phyloP scores from a whole-genome alignment of 306 rosid species.

The Pterocarpus macrocarpus region DNA sequence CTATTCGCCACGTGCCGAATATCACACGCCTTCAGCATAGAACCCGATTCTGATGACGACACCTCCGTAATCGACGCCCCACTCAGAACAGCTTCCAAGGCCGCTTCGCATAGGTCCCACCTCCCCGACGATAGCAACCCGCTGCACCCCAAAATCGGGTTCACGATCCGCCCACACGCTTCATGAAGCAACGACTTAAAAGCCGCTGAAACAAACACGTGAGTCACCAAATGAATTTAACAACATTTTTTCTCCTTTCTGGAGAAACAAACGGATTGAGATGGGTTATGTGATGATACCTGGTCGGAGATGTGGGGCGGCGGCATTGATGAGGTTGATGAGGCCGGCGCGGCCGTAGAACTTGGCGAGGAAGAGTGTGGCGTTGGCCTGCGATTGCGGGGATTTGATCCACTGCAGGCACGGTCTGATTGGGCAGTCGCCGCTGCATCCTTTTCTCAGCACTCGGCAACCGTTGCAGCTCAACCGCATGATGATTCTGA shows the following conservation, averaged over 20 bases:
- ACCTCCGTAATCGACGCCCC: constrained; percentile 55
- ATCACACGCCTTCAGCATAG: constrained; percentile 53
- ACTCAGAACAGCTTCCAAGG: constrained; percentile 64
- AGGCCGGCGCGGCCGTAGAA: constrained; percentile 85
- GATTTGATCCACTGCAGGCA: constrained; percentile 63
- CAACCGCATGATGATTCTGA: constrained; percentile 53
- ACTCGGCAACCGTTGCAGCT: constrained; percentile 78
- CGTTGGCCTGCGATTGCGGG: constrained; percentile 69
- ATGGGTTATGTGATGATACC: constrained; percentile 35
- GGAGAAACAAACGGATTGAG: background rate
- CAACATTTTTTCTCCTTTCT: no score
- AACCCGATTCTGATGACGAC: constrained; percentile 30
- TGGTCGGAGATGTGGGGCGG: constrained; percentile 61
- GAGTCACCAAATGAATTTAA: no score
- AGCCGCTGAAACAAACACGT: constrained; percentile 41
- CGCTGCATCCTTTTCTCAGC: constrained; percentile 68
- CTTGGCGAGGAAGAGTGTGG: constrained; percentile 76
- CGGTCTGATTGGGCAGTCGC: constrained; percentile 60
- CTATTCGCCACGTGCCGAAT: constrained; percentile 61
- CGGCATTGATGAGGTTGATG: constrained; percentile 65
- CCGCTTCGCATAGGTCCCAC: constrained; percentile 72
- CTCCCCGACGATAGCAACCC: constrained; percentile 66
- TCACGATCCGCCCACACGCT: constrained; percentile 70
- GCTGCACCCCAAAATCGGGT: constrained; percentile 64
- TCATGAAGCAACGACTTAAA: constrained; percentile 69